Conservation (phyloP, 495 filamentous ascomycete species). For the Thozetella sp. region DNA sequence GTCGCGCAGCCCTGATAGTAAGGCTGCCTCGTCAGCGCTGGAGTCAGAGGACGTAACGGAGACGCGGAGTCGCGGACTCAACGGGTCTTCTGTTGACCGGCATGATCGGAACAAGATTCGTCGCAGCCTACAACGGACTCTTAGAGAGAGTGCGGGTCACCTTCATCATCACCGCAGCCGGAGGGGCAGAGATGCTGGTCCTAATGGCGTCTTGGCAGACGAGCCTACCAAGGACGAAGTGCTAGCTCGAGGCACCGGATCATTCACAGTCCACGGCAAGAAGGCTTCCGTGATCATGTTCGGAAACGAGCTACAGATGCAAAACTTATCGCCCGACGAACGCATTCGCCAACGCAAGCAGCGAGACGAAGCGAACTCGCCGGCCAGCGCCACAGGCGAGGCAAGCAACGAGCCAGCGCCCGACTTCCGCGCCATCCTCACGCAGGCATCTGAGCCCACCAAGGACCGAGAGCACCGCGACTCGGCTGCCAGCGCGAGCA, state of each 20-base stretch:
- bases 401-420: slow-evolving; percentile 8
- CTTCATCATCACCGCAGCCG: slow-evolving; percentile 68
- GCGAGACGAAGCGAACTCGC: slow-evolving; percentile 29
- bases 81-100: slow-evolving; percentile 35
- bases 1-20: slow-evolving; percentile 24
- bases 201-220: slow-evolving; percentile 61
- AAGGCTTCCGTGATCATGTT: slow-evolving; percentile 96
- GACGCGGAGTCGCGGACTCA: slow-evolving; percentile 26
- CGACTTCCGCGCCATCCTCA: slow-evolving; percentile 32
- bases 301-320: slow-evolving; percentile 87
- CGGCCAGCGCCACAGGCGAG: slow-evolving; percentile 14
- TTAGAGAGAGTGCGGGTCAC: slow-evolving; percentile 74
- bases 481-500: slow-evolving; percentile 56
- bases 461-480: slow-evolving; percentile 41
- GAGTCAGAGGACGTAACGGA: slow-evolving; percentile 31
- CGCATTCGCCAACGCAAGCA: slow-evolving; percentile 55
- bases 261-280: slow-evolving; percentile 96
- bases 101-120: slow-evolving; percentile 65
- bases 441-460: slow-evolving; percentile 22
- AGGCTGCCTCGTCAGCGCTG: slow-evolving; percentile 22
- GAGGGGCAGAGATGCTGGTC: slow-evolving; percentile 75
- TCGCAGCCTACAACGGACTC: slow-evolving; percentile 90
- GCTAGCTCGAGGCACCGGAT: slow-evolving; percentile 75
- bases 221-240: slow-evolving; percentile 66
- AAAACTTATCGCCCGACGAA: slow-evolving; percentile 79